phyloP scores from a whole-genome alignment of 2,329 filamentous ascomycete species.

The Nemania abortiva region DNA sequence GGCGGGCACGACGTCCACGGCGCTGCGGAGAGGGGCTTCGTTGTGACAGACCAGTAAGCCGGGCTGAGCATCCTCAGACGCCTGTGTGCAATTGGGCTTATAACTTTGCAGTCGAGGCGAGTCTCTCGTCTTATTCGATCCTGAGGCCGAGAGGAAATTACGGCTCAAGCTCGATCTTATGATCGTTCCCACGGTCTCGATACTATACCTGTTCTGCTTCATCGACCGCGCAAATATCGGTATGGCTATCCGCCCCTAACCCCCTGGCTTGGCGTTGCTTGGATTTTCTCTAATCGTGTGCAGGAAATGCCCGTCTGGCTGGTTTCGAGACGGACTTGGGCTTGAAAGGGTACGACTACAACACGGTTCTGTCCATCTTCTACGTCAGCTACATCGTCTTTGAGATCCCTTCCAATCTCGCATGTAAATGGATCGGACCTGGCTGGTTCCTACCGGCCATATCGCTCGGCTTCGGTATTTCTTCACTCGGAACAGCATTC shows the following conservation, averaged over 20 bases:
- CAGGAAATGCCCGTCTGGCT: constrained; percentile 76
- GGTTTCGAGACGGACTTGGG: constrained; percentile 72
- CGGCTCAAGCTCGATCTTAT: constrained; percentile 72
- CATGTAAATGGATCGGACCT: constrained; percentile 78
- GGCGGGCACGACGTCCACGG: constrained; percentile 42
- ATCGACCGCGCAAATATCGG: constrained; percentile 78
- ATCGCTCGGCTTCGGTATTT: constrained; percentile 72
- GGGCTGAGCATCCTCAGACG: not conserved
- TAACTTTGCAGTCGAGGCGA: constrained; percentile 58
- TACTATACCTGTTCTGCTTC: constrained; percentile 77
- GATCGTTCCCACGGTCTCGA: constrained; percentile 71
- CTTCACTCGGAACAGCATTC: constrained; percentile 74
- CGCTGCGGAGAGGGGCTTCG: constrained; percentile 58
- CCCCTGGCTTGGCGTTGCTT: not conserved
- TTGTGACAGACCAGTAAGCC: constrained; percentile 60
- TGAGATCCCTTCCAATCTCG: constrained; percentile 76
- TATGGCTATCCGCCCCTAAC: constrained; percentile 48
- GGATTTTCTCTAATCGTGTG: constrained; percentile 10
- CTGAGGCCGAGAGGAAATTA: constrained; percentile 66
- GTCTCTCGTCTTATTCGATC: constrained; percentile 66
- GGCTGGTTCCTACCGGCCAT: constrained; percentile 77
- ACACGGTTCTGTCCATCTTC: constrained; percentile 74
- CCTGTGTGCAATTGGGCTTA: not conserved
- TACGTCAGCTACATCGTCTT: constrained; percentile 81
- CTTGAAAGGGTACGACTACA: constrained; percentile 75